phyloP scores from a whole-genome alignment of 352 stramenopile genomes.

The Pythium rishiriense region DNA sequence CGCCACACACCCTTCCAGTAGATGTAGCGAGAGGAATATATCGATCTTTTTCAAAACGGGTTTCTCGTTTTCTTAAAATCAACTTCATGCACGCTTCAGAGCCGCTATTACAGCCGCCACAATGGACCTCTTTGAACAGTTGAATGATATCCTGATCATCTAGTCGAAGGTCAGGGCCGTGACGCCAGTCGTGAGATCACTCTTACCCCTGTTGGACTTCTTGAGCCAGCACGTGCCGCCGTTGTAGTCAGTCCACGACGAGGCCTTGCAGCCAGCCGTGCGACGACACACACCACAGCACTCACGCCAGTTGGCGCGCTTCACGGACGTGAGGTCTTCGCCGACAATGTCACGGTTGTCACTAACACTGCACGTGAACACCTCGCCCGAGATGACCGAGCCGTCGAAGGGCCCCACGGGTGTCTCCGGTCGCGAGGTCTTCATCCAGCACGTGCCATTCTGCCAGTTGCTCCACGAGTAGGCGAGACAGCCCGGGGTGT shows the following conservation, averaged over 20 bases:
- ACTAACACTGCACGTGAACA: background rate
- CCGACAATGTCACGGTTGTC: background rate
- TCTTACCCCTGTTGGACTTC: too few species aligned
- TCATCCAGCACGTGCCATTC: slow-evolving; percentile 47
- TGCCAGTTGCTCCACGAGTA: slow-evolving; percentile 51
- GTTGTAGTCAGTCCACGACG: slow-evolving; percentile 46
- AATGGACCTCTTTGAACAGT: too few species aligned
- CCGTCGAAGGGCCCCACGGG: background rate
- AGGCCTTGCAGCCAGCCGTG: background rate
- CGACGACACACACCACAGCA: slow-evolving; percentile 8
- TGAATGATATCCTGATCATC: too few species aligned
- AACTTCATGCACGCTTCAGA: too few species aligned
- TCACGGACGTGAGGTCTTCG: background rate
- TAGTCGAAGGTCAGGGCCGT: too few species aligned
- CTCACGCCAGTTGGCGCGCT: background rate
- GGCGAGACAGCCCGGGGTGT: slow-evolving; percentile 6
- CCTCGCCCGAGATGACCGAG: slow-evolving; percentile 9
- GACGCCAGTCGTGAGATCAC: too few species aligned
- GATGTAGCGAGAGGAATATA: too few species aligned
- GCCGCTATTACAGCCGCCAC: too few species aligned
- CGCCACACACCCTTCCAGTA: too few species aligned
- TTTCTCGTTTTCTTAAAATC: too few species aligned
- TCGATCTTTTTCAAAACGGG: too few species aligned
- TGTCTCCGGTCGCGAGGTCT: background rate
- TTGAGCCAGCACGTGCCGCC: slow-evolving; percentile 64